These are phyloP conservation scores for Dinochytrium kinnereticum DNA, from an alignment of 371 early-diverging fungal genomes.

Conservation along the genomic window DNA sequence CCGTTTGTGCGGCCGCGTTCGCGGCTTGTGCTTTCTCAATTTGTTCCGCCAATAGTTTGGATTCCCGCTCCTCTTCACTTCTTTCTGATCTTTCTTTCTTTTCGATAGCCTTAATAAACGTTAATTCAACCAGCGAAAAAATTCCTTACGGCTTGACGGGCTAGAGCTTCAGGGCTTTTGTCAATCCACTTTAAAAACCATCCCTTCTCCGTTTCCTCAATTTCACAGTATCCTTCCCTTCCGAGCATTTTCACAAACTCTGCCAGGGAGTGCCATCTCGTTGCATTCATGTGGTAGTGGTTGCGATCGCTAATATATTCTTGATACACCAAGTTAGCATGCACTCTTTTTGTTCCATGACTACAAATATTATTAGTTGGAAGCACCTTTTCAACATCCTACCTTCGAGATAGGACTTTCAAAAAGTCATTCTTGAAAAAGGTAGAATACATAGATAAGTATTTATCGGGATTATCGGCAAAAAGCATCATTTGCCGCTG, in stretches of 20 bases:
- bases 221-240: constrained; percentile 77
- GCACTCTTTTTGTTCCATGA: constrained; percentile 84
- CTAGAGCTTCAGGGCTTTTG: constrained; percentile 78
- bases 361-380: constrained; percentile 36
- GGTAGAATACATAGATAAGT: constrained; percentile 43
- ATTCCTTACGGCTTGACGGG: constrained; percentile 56
- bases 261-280: constrained; percentile 84
- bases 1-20: constrained; percentile 18
- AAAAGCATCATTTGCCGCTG: constrained; percentile 92
- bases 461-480: constrained; percentile 66
- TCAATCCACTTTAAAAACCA: constrained; percentile 93
- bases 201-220: constrained; percentile 91
- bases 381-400: constrained; percentile 8
- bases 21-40: constrained; percentile 70
- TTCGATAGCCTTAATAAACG: constrained; percentile 59
- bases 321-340: constrained; percentile 93
- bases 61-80: constrained; percentile 86
- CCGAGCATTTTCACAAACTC: constrained; percentile 89
- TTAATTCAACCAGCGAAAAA: background rate
- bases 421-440: constrained; percentile 54
- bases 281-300: constrained; percentile 97
- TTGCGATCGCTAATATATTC: constrained; percentile 89
- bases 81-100: constrained; percentile 81
- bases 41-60: constrained; percentile 77
- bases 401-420: constrained; percentile 47